phyloP scores from a whole-genome alignment of 192 early-diverging fungal genomes.

The Thoreauomyces humboldtii region DNA sequence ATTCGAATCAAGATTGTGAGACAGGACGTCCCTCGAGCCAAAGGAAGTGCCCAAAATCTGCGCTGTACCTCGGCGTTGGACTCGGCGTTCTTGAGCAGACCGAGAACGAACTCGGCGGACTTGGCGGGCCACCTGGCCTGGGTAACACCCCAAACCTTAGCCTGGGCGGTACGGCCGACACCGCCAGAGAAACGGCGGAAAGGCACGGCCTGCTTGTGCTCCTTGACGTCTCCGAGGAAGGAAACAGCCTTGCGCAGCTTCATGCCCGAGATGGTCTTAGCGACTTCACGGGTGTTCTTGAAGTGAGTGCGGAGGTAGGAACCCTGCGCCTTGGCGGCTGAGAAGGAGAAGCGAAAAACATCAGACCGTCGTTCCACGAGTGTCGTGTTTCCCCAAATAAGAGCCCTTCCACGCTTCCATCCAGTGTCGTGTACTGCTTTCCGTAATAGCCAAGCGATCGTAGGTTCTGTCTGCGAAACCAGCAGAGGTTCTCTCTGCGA shows the following conservation, averaged over 20 bases:
- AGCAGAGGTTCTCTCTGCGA: too few species aligned
- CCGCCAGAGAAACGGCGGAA: constrained; percentile 97
- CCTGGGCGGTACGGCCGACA: constrained; percentile 96
- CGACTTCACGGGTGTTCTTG: constrained; percentile 99
- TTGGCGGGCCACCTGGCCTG: constrained; percentile 97
- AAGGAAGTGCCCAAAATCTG: too few species aligned
- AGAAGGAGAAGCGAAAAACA: background rate
- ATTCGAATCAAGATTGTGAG: too few species aligned
- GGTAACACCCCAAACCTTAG: constrained; percentile 86
- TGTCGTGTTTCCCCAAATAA: too few species aligned
- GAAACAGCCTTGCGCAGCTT: constrained; percentile 87
- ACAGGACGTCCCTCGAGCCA: too few species aligned
- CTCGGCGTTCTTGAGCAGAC: constrained; percentile 95
- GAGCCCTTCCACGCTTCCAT: too few species aligned
- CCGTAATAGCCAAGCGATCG: too few species aligned
- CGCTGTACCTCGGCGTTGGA: constrained; percentile 87
- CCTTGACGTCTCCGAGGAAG: constrained; percentile 93
- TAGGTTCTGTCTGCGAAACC: too few species aligned
- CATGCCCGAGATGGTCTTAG: constrained; percentile 88
- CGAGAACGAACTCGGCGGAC: constrained; percentile 89
- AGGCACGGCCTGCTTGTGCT: constrained; percentile 95
- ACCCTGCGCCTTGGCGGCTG: constrained; percentile 84
- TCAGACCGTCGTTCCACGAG: too few species aligned
- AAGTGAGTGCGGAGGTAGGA: constrained; percentile 86
- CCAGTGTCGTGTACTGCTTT: too few species aligned